A percentile compares a stretch with the other conserved stretches of the same genome.
These are phyloP conservation scores for Pisolithus albus DNA, from an alignment of 768 basidiomycete species.

Conservation along the genomic window DNA sequence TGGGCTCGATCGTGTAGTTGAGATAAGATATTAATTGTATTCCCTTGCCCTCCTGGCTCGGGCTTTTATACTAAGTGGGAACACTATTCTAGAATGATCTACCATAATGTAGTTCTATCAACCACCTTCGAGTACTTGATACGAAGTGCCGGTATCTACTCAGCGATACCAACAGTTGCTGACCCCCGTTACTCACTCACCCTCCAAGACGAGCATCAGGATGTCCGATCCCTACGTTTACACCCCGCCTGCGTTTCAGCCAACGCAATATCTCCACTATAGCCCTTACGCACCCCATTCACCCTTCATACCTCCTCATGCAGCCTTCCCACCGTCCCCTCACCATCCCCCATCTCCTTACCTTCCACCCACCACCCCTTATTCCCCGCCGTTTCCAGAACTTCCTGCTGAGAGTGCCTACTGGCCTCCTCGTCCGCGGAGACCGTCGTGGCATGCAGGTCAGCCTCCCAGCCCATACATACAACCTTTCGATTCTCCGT, in stretches of 20 bases:
- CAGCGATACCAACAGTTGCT: too few species aligned
- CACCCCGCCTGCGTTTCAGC: slow-evolving; percentile 30
- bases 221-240: slow-evolving; percentile 42
- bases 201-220: slow-evolving; percentile 4
- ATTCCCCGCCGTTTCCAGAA: neutral
- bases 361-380: slow-evolving; percentile 25
- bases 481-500: slow-evolving; percentile 7
- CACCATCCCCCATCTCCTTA: slow-evolving; percentile 24
- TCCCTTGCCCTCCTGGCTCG: too few species aligned
- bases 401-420: slow-evolving; percentile 16
- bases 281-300: slow-evolving; percentile 30
- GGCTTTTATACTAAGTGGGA: too few species aligned
- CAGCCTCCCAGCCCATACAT: slow-evolving; percentile 21
- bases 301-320: slow-evolving; percentile 40
- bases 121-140: too few species aligned
- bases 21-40: too few species aligned
- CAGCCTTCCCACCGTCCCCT: slow-evolving; percentile 45
- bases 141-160: too few species aligned
- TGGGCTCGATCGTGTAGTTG: too few species aligned
- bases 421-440: slow-evolving; percentile 28
- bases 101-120: too few species aligned
- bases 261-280: slow-evolving; percentile 30
- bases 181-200: neutral
- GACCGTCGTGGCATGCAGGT: slow-evolving; percentile 40
- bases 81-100: too few species aligned